These are phyloP conservation scores for Neonectria punicea DNA, from an alignment of 2,329 filamentous ascomycete genomes.

Conservation along the genomic window DNA sequence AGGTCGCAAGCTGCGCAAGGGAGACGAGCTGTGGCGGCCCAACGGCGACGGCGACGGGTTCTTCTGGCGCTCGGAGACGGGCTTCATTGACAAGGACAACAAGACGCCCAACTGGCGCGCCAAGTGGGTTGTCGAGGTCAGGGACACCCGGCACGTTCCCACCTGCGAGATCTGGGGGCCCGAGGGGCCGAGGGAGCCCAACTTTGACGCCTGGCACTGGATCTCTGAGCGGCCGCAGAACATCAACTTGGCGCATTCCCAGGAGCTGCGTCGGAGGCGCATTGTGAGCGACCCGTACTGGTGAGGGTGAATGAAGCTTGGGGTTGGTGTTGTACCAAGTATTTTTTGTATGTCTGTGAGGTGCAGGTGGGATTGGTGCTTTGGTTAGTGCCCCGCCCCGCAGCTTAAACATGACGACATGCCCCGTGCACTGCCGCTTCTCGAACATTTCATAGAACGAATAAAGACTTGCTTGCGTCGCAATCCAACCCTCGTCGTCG, in stretches of 20 bases:
- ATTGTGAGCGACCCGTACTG: background rate
- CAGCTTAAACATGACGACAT: conserved; percentile 17
- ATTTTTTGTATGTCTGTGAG: background rate
- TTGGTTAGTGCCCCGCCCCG: conserved; percentile 3
- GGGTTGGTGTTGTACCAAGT: background rate
- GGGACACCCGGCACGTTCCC: background rate
- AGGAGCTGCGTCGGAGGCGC: background rate
- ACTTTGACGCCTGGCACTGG: conserved; percentile 1
- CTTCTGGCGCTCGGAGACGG: background rate
- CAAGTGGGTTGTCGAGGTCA: background rate
- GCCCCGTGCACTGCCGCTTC: conserved; percentile 9
- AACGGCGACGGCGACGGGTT: background rate
- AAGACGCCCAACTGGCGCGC: background rate
- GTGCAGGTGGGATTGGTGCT: no score
- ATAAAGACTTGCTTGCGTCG: conserved; percentile 7
- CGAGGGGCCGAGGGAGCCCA: background rate
- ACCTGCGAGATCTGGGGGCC: background rate
- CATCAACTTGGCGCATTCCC: background rate
- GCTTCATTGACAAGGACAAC: background rate
- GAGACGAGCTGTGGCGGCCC: background rate
- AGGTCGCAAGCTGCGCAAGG: background rate
- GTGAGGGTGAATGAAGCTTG: background rate
- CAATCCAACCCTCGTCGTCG: background rate
- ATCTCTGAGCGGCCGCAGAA: background rate
- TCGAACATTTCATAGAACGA: background rate